These are phyloP conservation scores for Vachellia collinsii DNA, from an alignment of 306 rosid species.

Conservation along the genomic window DNA sequence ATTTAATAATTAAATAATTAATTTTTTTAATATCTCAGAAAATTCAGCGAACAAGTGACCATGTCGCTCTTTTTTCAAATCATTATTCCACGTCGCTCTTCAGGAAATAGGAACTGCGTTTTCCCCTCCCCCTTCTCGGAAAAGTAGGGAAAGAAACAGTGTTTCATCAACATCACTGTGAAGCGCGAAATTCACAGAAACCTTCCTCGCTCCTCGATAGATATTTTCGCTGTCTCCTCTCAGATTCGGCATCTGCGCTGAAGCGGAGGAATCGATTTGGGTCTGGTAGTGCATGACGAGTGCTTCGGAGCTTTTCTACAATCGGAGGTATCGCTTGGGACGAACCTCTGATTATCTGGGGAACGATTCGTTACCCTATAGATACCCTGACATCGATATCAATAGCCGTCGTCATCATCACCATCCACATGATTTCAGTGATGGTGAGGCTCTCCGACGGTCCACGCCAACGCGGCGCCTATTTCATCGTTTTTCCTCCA, in stretches of 20 bases:
- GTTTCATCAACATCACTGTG: background rate
- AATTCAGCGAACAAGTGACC: too few species aligned
- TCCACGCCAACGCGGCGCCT: conserved; percentile 46
- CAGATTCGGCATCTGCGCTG: background rate
- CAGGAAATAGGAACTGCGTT: background rate
- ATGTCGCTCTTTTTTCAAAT: background rate
- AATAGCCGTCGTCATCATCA: conserved; percentile 31
- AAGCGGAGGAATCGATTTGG: background rate
- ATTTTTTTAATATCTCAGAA: too few species aligned
- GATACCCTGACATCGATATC: conserved; percentile 14
- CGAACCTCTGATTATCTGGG: conserved; percentile 51
- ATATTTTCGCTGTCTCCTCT: background rate
- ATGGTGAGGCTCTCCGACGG: conserved; percentile 56
- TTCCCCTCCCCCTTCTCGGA: background rate
- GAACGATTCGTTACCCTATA: conserved; percentile 42
- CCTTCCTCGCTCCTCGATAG: background rate
- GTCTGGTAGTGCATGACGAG: conserved; percentile 76
- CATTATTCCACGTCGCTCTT: background rate
- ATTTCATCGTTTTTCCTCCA: conserved; percentile 45
- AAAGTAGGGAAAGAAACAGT: background rate
- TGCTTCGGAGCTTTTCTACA: conserved; percentile 83
- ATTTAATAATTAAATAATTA: too few species aligned
- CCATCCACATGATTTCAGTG: conserved; percentile 50
- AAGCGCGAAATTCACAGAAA: background rate
- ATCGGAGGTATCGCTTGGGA: conserved; percentile 74